These are phyloP conservation scores for Chlorella sp. DNA, from an alignment of 139 green algal genomes.

Conservation along the genomic window DNA sequence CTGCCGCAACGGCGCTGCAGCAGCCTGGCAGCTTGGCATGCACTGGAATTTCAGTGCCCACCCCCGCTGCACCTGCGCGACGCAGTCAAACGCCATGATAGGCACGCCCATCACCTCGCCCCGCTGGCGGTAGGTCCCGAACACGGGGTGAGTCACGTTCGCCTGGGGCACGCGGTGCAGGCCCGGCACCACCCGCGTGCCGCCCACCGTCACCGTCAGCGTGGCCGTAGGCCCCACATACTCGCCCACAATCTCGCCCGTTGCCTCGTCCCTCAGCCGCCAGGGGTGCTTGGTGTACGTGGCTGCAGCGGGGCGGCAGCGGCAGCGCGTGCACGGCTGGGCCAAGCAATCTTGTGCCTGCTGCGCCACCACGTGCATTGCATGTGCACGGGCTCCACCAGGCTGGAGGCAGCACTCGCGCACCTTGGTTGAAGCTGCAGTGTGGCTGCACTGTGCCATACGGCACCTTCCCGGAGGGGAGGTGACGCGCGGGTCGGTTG, in stretches of 20 bases:
- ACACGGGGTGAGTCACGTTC: slow-evolving; percentile 27
- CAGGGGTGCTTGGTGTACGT: slow-evolving; percentile 57
- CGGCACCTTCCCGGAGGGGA: not conserved
- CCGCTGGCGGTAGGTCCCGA: slow-evolving; percentile 43
- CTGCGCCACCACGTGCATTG: too few species aligned
- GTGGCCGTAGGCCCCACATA: slow-evolving; percentile 35
- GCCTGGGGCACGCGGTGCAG: slow-evolving; percentile 9
- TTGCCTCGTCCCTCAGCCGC: slow-evolving; percentile 25
- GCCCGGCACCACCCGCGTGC: slow-evolving; percentile 6
- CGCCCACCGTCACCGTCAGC: slow-evolving; percentile 26
- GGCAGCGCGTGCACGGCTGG: not conserved
- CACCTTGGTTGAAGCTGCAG: too few species aligned
- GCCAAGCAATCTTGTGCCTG: not conserved
- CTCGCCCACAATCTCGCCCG: not conserved
- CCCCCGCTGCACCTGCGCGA: not conserved
- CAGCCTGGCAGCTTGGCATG: not conserved
- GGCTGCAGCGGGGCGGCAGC: not conserved
- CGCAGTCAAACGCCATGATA: slow-evolving; percentile 38
- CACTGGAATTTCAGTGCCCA: not conserved
- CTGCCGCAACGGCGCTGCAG: slow-evolving; percentile 28
- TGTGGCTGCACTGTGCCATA: not conserved
- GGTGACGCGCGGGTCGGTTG: not conserved
- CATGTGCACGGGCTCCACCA: too few species aligned
- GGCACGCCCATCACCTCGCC: slow-evolving; percentile 34
- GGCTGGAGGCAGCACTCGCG: too few species aligned